These are phyloP conservation scores for Gonium pectorale DNA, from an alignment of 139 green algal species.

Conservation along the genomic window DNA sequence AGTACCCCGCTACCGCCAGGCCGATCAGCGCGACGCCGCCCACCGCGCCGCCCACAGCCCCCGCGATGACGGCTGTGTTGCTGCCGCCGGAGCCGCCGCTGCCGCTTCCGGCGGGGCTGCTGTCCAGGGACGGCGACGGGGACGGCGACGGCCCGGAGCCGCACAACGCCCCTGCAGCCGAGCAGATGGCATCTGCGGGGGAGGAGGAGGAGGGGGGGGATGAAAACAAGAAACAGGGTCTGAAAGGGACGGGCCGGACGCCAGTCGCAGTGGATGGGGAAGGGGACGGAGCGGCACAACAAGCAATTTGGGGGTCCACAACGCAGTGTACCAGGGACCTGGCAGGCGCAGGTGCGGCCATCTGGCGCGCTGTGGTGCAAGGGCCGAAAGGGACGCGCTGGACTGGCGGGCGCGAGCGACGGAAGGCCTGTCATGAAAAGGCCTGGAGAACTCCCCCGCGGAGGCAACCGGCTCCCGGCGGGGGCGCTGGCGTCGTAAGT, in stretches of 20 bases:
- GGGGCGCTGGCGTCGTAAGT: background rate
- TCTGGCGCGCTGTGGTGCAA: background rate
- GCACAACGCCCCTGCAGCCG: background rate
- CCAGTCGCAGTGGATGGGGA: background rate
- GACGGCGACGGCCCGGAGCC: background rate
- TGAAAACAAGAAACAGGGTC: background rate
- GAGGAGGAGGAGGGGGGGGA: background rate
- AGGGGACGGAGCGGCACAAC: no score
- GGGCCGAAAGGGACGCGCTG: background rate
- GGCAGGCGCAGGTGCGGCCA: background rate
- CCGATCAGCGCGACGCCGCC: background rate
- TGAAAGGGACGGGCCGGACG: background rate
- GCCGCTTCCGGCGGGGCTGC: background rate
- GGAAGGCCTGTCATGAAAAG: background rate
- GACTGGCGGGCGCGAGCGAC: background rate
- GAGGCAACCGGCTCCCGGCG: background rate
- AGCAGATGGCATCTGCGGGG: slow-evolving; percentile 10
- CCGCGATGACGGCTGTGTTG: background rate
- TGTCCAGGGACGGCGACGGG: background rate
- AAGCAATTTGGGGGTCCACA: no score
- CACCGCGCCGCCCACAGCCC: background rate
- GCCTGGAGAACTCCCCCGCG: no score
- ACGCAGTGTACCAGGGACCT: no score
- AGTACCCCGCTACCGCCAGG: background rate
- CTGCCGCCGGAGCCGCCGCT: background rate